These are phyloP conservation scores for Ascochyta koolunga DNA, from an alignment of 2,329 filamentous ascomycete genomes.

Conservation along the genomic window DNA sequence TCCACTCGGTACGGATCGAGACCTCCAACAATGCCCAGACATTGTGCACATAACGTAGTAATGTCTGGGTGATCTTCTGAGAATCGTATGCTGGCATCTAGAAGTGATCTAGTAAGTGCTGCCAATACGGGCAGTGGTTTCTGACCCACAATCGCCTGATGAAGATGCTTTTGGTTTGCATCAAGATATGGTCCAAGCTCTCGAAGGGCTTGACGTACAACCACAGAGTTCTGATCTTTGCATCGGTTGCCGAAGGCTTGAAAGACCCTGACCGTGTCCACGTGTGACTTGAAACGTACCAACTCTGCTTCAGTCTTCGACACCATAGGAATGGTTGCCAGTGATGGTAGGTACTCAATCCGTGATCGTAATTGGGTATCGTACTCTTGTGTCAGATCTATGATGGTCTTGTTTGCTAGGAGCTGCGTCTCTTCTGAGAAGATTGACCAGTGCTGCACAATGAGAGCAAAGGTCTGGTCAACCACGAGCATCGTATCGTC, in stretches of 20 bases:
- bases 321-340: constrained; percentile 73
- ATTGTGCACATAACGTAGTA: constrained; percentile 75
- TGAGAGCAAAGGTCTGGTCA: constrained; percentile 87
- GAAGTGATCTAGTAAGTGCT: constrained; percentile 73
- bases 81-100: constrained; percentile 86
- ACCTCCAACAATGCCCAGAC: constrained; percentile 87
- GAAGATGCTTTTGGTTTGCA: constrained; percentile 75
- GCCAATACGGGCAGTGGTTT: constrained; percentile 79
- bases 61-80: constrained; percentile 71
- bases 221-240: constrained; percentile 81
- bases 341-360: constrained; percentile 77
- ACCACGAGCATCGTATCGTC: constrained; percentile 81
- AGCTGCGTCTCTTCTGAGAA: constrained; percentile 68
- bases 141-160: constrained; percentile 80
- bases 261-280: constrained; percentile 71
- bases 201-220: constrained; percentile 79
- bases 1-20: constrained; percentile 91
- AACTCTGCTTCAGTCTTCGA: constrained; percentile 71
- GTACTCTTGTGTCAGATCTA: constrained; percentile 69
- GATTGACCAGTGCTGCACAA: constrained; percentile 77
- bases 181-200: constrained; percentile 79
- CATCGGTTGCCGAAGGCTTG: constrained; percentile 75
- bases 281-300: constrained; percentile 65
- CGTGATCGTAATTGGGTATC: constrained; percentile 66
- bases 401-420: constrained; percentile 67